These are phyloP conservation scores for Raphanus hybrid DNA, from an alignment of 441 rosid genomes.

Conservation along the genomic window DNA sequence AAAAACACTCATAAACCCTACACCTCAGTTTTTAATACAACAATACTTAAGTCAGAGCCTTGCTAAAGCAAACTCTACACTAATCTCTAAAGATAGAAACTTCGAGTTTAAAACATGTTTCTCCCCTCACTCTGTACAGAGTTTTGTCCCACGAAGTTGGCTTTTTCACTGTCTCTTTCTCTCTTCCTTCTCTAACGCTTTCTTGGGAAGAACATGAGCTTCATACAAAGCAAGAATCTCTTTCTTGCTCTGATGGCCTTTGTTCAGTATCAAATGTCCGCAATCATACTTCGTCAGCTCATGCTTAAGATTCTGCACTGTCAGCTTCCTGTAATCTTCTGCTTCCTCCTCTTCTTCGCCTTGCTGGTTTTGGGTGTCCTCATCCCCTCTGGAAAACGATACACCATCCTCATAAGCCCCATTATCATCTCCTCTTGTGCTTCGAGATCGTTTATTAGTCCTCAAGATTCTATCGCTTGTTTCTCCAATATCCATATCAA, in stretches of 20 bases:
- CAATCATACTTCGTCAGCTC: conserved; percentile 87
- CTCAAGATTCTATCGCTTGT: conserved; percentile 55
- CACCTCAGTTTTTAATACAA: conserved; percentile 21
- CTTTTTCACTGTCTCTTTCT: conserved; percentile 28
- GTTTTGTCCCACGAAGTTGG: conserved; percentile 29
- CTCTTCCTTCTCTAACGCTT: conserved; percentile 33
- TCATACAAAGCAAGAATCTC: conserved; percentile 88
- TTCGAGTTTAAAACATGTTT: conserved; percentile 23
- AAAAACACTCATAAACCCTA: conserved; percentile 31
- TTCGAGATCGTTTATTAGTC: conserved; percentile 69
- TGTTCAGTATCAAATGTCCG: conserved; percentile 78
- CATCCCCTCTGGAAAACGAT: conserved; percentile 67
- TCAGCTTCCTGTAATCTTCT: conserved; percentile 77
- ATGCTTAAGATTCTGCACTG: conserved; percentile 78
- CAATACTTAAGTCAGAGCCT: conserved; percentile 23
- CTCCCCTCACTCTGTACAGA: conserved; percentile 31
- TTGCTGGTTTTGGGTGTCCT: conserved; percentile 68
- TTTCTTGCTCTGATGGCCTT: conserved; percentile 83
- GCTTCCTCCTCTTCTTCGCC: conserved; percentile 39
- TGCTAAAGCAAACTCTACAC: conserved; percentile 32
- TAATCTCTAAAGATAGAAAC: conserved; percentile 37
- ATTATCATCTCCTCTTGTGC: conserved; percentile 52
- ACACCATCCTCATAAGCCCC: conserved; percentile 74
- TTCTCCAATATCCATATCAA: conserved; percentile 72
- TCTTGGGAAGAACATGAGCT: conserved; percentile 69